Base-by-base conservation (phyloP, 306 rosid genomes). In the Castanospermum australe region DNA sequence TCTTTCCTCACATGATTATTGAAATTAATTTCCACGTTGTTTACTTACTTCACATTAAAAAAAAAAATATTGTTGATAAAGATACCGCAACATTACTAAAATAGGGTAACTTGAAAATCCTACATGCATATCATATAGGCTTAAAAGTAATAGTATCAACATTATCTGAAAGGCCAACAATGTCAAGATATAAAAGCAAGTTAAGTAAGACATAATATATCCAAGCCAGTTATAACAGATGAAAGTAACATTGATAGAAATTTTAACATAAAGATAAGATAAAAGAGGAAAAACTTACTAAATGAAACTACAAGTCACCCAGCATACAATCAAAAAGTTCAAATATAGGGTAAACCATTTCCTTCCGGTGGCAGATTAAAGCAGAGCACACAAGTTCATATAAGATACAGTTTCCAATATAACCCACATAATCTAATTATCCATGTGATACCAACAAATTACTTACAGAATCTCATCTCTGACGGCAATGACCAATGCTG, bases 401-500 rank as follows among this genome's bases (percentile, higher is more conserved):
- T 25, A 80, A 73, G 48, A 80, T 38, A 55, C 20, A 24, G 68
- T 52, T 68, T 66, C 69, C 71, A 28, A 65, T 36, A 59, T 22
- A 63, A 61, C 54, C 30, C 66, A 61, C 72, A 56, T 25, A 51
- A 77, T 60, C 64, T 65, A 75, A 59, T 28, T 54, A 62, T 42
- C 67, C 60, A 66, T 28, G 72, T 77, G 83, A 79, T 64, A 82
- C 45, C n/a, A n/a, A n/a, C 35, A 42, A 83, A 79, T 83, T 79
- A 91, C 92, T 87, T 91, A 95, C 99, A 95, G 88, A 90, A 95
- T 91, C 87, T 95, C 99, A 87, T 92, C 98, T 68, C 99, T 98
- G 41, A 92, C 98, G 41, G 86, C 92, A 52, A 95, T 90, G 69
- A 84, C 83, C 51, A 97, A 88, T 52, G 94, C 98, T 35, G 89